phyloP scores from a whole-genome alignment of 2,329 filamentous ascomycete species.

The Dichotomopilus funicola region DNA sequence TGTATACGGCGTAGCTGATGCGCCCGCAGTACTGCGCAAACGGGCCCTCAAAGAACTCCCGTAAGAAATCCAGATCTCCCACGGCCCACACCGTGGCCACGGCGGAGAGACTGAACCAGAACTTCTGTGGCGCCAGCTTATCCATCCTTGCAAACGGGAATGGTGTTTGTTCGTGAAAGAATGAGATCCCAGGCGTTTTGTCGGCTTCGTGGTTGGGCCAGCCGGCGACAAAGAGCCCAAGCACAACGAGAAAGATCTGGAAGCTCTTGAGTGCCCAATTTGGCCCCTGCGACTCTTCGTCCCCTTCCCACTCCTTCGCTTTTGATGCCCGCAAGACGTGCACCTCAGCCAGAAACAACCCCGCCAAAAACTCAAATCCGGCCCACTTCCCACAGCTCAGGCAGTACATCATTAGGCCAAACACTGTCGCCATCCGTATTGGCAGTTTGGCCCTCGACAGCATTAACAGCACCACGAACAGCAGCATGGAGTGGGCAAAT shows the following conservation, averaged over 20 bases:
- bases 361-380: slow-evolving; percentile 40
- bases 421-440: slow-evolving; percentile 28
- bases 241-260: slow-evolving; percentile 25
- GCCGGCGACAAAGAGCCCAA: slow-evolving; percentile 32
- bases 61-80: slow-evolving; percentile 31
- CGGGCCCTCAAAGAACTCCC: slow-evolving; percentile 37
- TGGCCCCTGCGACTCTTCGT: slow-evolving; percentile 8
- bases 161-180: slow-evolving; percentile 29
- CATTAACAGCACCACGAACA: slow-evolving; percentile 36
- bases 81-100: slow-evolving; percentile 33
- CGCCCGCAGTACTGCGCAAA: slow-evolving; percentile 50
- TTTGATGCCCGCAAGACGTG: slow-evolving; percentile 31
- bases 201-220: slow-evolving; percentile 35
- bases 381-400: slow-evolving; percentile 36
- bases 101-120: slow-evolving; percentile 33
- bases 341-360: slow-evolving; percentile 40
- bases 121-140: slow-evolving; percentile 30
- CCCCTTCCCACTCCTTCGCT: slow-evolving; percentile 19
- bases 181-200: slow-evolving; percentile 30
- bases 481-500: slow-evolving; percentile 39
- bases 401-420: slow-evolving; percentile 33
- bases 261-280: slow-evolving; percentile 18
- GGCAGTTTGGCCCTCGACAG: slow-evolving; percentile 30
- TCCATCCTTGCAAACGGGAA: slow-evolving; percentile 29
- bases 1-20: slow-evolving; percentile 52